phyloP scores from a whole-genome alignment of 2,329 filamentous ascomycete species.

The Pseudogymnoascus sp. region DNA sequence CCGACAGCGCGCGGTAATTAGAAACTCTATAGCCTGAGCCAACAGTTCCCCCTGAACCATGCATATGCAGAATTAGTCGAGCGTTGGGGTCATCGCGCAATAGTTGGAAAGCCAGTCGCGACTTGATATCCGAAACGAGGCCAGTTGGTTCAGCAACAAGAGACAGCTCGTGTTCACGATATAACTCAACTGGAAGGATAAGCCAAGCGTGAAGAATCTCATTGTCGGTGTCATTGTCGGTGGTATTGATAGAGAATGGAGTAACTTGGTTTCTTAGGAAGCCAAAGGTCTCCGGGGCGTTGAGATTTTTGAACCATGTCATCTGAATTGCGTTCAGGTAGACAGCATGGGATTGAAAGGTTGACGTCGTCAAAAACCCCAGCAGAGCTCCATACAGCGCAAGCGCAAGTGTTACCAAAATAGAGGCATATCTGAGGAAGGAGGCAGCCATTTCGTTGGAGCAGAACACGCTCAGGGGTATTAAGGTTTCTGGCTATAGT shows the following conservation, averaged over 20 bases:
- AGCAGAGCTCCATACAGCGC: slow-evolving; percentile 39
- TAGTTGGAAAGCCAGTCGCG: slow-evolving; percentile 31
- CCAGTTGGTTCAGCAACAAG: slow-evolving; percentile 36
- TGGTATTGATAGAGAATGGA: slow-evolving; percentile 38
- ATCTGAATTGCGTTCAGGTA: slow-evolving; percentile 48
- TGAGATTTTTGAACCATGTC: slow-evolving; percentile 47
- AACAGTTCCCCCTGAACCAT: slow-evolving; percentile 29
- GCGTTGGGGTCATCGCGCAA: slow-evolving; percentile 36
- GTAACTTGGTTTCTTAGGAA: slow-evolving; percentile 43
- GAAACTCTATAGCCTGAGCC: too few species aligned
- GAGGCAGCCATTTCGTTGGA: background rate
- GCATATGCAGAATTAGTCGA: slow-evolving; percentile 38
- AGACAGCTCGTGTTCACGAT: slow-evolving; percentile 35
- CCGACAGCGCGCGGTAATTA: too few species aligned
- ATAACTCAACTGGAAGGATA: slow-evolving; percentile 39
- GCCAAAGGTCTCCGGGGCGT: slow-evolving; percentile 41
- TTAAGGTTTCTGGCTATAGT: too few species aligned
- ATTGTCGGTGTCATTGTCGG: slow-evolving; percentile 32
- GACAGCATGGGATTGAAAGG: slow-evolving; percentile 44
- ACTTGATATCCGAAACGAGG: slow-evolving; percentile 28
- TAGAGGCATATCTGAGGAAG: slow-evolving; percentile 18
- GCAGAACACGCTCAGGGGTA: too few species aligned
- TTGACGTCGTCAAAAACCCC: slow-evolving; percentile 30
- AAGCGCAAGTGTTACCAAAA: slow-evolving; percentile 22
- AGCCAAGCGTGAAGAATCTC: slow-evolving; percentile 44